phyloP scores from a whole-genome alignment of 2,329 filamentous ascomycete species.

The Aspergillus tamarii region DNA sequence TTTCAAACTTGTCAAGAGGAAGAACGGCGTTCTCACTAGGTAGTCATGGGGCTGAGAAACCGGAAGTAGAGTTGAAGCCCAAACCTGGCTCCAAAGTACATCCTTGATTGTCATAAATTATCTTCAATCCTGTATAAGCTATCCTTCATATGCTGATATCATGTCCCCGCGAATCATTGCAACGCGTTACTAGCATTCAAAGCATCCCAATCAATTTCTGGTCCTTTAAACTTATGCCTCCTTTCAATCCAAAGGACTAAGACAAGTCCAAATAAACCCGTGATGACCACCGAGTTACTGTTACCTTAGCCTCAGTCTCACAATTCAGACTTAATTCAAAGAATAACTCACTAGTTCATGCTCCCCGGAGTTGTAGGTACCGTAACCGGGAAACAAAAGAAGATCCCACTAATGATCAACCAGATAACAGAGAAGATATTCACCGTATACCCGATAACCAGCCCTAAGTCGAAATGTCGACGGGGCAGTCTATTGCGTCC shows the following conservation, averaged over 20 bases:
- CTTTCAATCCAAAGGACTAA: slow-evolving; percentile 16
- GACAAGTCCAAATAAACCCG: slow-evolving; percentile 14
- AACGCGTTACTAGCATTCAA: slow-evolving; percentile 10
- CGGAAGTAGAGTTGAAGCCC: background rate
- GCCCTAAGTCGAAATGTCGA: slow-evolving; percentile 7
- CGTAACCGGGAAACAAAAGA: slow-evolving; percentile 9
- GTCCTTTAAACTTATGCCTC: slow-evolving; percentile 17
- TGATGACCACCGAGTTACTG: slow-evolving; percentile 15
- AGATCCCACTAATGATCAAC: slow-evolving; percentile 5
- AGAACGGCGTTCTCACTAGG: background rate
- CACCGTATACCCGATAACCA: slow-evolving; percentile 3
- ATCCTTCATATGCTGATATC: background rate
- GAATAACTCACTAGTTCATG: slow-evolving; percentile 14
- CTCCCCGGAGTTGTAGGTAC: background rate
- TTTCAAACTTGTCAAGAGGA: background rate
- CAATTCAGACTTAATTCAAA: background rate
- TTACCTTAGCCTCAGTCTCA: background rate
- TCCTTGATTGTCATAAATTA: too few species aligned
- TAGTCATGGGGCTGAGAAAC: background rate
- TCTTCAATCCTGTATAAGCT: too few species aligned
- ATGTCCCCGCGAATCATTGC: background rate
- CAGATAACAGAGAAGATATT: slow-evolving; percentile 11
- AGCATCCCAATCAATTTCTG: slow-evolving; percentile 18
- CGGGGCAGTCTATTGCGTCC: background rate
- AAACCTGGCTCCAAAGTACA: background rate